These are phyloP conservation scores for Medicago arabica DNA, from an alignment of 306 rosid genomes.

Conservation along the genomic window DNA sequence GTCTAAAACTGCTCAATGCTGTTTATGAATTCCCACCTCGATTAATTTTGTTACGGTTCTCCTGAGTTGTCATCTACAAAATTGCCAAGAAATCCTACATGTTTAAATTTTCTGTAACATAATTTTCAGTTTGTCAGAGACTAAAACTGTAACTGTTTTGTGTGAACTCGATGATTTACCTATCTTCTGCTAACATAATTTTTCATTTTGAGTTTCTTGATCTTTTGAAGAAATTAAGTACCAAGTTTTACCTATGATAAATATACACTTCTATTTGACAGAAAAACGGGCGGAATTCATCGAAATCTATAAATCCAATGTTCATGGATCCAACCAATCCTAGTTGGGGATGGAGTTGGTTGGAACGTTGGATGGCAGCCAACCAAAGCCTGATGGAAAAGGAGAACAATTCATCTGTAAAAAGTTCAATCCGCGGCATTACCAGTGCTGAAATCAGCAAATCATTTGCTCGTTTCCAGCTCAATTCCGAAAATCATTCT, in stretches of 20 bases:
- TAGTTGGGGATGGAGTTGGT: conserved; percentile 99
- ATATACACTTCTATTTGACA: conserved; percentile 39
- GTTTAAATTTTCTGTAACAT: not conserved
- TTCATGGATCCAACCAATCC: conserved; percentile 98
- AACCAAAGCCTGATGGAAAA: conserved; percentile 55
- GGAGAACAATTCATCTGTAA: conserved; percentile 65
- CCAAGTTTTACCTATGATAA: conserved; percentile 32
- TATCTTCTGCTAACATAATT: not conserved
- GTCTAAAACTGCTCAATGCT: not conserved
- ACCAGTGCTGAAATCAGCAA: conserved; percentile 87
- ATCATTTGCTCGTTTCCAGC: conserved; percentile 87
- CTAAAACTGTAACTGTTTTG: not conserved
- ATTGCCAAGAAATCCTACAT: conserved; percentile 1
- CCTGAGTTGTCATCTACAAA: not conserved
- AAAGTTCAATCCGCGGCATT: conserved; percentile 52
- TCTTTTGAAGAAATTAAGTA: conserved; percentile 26
- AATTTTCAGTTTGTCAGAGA: not conserved
- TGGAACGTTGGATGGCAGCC: conserved; percentile 92
- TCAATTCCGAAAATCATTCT: conserved; percentile 76
- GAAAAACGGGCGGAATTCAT: conserved; percentile 78
- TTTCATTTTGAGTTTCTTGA: conserved; percentile 28
- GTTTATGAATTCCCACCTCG: not conserved
- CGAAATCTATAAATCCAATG: conserved; percentile 75
- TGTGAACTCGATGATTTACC: not conserved
- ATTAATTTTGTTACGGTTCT: conserved; percentile 15